phyloP scores from a whole-genome alignment of 768 basidiomycete species.

The Leucocoprinus sp. region DNA sequence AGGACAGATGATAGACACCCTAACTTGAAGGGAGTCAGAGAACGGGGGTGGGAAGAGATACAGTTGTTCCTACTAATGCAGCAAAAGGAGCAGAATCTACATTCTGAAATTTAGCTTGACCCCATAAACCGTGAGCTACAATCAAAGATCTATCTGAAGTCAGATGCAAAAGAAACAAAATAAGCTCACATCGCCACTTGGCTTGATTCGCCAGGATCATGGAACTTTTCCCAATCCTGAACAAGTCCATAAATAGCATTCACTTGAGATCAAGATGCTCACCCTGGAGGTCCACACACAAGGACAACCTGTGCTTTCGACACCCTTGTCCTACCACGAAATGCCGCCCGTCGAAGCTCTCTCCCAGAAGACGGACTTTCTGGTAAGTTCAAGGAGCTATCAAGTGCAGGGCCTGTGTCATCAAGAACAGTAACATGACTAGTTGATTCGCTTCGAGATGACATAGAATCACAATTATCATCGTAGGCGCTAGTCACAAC shows the following conservation, averaged over 20 bases:
- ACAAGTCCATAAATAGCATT: constrained; percentile 11
- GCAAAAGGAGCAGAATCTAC: constrained; percentile 62
- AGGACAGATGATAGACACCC: constrained; percentile 64
- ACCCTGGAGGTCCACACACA: constrained; percentile 60
- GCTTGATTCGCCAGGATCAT: constrained; percentile 63
- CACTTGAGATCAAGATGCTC: constrained; percentile 15
- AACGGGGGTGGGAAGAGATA: not conserved
- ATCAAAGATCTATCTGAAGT: not conserved
- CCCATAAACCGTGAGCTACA: constrained; percentile 64
- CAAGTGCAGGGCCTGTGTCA: constrained; percentile 18
- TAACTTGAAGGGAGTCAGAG: constrained; percentile 30
- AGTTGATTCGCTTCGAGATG: constrained; percentile 35
- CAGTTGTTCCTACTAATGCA: constrained; percentile 38
- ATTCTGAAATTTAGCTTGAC: constrained; percentile 65
- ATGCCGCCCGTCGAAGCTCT: constrained; percentile 34
- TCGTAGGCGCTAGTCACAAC: constrained; percentile 23
- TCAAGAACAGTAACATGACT: constrained; percentile 16
- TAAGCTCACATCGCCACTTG: constrained; percentile 52
- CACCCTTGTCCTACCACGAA: constrained; percentile 32
- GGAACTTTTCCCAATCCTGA: constrained; percentile 66
- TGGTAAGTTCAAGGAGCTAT: constrained; percentile 20
- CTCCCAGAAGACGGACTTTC: constrained; percentile 32
- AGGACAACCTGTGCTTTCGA: constrained; percentile 53
- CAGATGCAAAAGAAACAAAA: not conserved
- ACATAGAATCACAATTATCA: constrained; percentile 34